Conservation (phyloP, 495 filamentous ascomycete genomes). For the Penicillium waksmanii region DNA sequence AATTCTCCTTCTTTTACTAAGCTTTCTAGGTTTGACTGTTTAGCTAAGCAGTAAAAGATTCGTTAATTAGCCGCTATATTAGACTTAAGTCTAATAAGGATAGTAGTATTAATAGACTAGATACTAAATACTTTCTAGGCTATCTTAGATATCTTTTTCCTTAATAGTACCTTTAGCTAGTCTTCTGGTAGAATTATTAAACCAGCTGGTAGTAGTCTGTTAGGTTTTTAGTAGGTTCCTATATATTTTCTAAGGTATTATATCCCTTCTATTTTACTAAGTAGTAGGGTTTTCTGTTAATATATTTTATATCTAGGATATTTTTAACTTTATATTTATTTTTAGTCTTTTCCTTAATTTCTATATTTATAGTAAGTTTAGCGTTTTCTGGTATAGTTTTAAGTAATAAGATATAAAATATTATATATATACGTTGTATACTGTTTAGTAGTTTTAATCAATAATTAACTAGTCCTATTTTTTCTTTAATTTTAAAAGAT, state of each 20-base stretch:
- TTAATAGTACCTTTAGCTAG: neutral
- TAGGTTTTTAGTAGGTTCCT: constrained; percentile 15
- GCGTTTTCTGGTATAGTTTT: too few species aligned
- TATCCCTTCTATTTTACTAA: too few species aligned
- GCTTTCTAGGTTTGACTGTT: neutral
- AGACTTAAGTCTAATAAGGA: neutral
- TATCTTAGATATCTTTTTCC: neutral
- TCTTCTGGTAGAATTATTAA: constrained; percentile 4
- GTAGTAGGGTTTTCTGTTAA: too few species aligned
- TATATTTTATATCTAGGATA: too few species aligned
- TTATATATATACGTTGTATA: constrained; percentile 7
- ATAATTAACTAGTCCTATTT: constrained; percentile 16
- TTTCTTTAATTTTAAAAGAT: constrained; percentile 18
- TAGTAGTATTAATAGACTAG: neutral
- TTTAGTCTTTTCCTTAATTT: too few species aligned
- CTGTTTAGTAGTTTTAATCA: constrained; percentile 9
- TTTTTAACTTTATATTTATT: too few species aligned
- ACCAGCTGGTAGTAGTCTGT: constrained; percentile 8
- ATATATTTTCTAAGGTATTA: too few species aligned
- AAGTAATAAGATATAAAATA: too few species aligned
- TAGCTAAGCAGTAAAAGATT: neutral
- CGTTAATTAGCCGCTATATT: neutral
- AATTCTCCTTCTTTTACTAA: too few species aligned
- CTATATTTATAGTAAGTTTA: too few species aligned
- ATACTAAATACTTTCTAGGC: neutral